Percentiles rank a stretch among this genome's conserved stretches.
Conservation (phyloP, 106 monocot genomes). For the Xerophyta viscosa region DNA sequence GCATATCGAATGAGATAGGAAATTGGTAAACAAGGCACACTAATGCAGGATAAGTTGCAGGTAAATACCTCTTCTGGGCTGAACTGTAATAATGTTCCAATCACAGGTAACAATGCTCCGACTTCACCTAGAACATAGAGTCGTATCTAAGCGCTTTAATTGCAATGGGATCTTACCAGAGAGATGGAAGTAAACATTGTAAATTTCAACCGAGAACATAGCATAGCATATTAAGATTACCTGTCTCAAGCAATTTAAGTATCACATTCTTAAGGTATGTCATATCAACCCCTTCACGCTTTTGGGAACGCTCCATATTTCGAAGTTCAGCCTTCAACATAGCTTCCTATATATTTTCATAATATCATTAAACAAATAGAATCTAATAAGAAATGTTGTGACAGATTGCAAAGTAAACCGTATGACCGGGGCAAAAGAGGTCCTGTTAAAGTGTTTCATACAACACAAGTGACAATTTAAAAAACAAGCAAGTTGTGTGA, state of each 20-base stretch:
- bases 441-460: too few species aligned
- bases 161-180: too few species aligned
- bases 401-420: too few species aligned
- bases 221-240: constrained; percentile 20
- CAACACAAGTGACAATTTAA: too few species aligned
- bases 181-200: background rate
- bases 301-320: constrained; percentile 87
- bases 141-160: background rate
- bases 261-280: constrained; percentile 98
- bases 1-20: too few species aligned
- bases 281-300: constrained; percentile 95
- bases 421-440: too few species aligned
- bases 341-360: constrained; percentile 46
- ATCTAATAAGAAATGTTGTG: too few species aligned
- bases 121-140: constrained; percentile 64
- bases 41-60: background rate
- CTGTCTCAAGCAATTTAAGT: constrained; percentile 95
- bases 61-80: constrained; percentile 85
- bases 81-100: constrained; percentile 79
- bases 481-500: too few species aligned
- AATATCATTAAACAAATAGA: too few species aligned
- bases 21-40: background rate
- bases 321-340: constrained; percentile 87
- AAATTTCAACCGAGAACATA: background rate
- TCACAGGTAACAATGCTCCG: constrained; percentile 82